phyloP scores from a whole-genome alignment of 1,139 yeast species.

The Yamadazyma friedrichii region DNA sequence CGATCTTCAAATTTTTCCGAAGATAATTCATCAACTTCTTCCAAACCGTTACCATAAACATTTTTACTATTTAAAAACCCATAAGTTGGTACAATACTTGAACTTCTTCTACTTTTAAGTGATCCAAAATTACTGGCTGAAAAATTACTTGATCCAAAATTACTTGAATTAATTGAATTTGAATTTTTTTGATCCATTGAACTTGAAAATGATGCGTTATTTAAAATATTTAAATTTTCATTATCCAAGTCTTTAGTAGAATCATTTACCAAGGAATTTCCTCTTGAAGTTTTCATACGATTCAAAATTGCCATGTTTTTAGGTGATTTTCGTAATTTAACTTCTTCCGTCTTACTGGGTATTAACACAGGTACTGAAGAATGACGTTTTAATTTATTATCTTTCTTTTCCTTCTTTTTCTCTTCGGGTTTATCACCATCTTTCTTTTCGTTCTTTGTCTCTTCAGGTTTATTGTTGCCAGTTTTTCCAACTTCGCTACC shows the following conservation, averaged over 20 bases:
- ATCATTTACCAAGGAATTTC: constrained; percentile 7
- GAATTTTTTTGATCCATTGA: constrained; percentile 16
- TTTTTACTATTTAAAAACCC: constrained; percentile 15
- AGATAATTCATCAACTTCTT: constrained; percentile 16
- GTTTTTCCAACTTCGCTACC: constrained; percentile 10
- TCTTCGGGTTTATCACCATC: constrained; percentile 5
- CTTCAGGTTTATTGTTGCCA: constrained; percentile 2
- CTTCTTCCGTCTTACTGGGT: constrained; percentile 4
- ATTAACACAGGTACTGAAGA: constrained; percentile 11
- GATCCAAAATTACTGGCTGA: constrained; percentile 15
- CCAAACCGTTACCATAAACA: constrained; percentile 12
- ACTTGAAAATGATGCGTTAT: constrained; percentile 19
- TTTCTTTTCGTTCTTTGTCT: not conserved
- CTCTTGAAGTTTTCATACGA: constrained; percentile 10
- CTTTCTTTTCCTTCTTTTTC: not conserved
- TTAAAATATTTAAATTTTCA: constrained; percentile 42
- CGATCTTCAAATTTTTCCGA: not conserved
- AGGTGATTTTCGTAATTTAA: constrained; percentile 10
- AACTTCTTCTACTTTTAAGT: constrained; percentile 23
- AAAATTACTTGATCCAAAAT: constrained; percentile 4
- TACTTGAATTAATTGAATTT: constrained; percentile 14
- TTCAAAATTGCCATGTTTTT: constrained; percentile 10
- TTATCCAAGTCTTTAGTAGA: constrained; percentile 32
- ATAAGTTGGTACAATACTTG: constrained; percentile 19
- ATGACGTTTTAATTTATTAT: constrained; percentile 8